Evolutionary conservation across 306 rosid genomes (phyloP).

Genomic region (Ormosia emarginata): DNA sequence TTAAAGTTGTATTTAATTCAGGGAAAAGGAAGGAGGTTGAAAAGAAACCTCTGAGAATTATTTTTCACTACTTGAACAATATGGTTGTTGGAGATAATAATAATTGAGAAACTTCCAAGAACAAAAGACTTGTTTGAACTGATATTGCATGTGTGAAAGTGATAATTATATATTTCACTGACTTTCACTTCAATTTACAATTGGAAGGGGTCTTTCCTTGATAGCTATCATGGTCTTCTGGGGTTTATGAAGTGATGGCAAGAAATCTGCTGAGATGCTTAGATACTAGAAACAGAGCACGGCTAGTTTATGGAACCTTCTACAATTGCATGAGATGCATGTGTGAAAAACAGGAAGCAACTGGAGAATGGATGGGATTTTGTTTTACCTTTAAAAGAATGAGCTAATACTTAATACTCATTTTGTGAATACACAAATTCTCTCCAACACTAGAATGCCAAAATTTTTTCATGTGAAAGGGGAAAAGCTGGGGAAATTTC

Average conservation of each 20-base stretch:
- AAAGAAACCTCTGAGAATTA: not conserved
- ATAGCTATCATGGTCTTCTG: not conserved
- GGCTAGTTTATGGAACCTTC: not conserved
- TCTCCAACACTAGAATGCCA: not conserved
- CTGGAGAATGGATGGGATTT: not conserved
- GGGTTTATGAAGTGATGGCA: not conserved
- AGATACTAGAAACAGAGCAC: not conserved
- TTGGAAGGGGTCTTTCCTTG: not conserved
- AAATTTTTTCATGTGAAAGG: not conserved
- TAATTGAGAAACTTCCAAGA: not conserved
- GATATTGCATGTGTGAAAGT: not conserved
- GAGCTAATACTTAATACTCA: not conserved
- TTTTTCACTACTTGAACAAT: not conserved
- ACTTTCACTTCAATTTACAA: slow-evolving; percentile 8
- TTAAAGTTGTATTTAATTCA: not conserved
- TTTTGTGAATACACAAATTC: not conserved
- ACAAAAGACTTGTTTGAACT: not conserved
- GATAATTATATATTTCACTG: not conserved
- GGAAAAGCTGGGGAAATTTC: not conserved
- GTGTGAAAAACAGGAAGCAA: not conserved
- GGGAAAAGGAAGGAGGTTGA: not conserved
- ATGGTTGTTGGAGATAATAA: slow-evolving; percentile 1
- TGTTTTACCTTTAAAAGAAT: not conserved
- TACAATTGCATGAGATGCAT: not conserved
- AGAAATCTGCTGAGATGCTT: not conserved